Evolutionary conservation across 2,329 filamentous ascomycete species (phyloP).

Genomic region (Capronia coronata): DNA sequence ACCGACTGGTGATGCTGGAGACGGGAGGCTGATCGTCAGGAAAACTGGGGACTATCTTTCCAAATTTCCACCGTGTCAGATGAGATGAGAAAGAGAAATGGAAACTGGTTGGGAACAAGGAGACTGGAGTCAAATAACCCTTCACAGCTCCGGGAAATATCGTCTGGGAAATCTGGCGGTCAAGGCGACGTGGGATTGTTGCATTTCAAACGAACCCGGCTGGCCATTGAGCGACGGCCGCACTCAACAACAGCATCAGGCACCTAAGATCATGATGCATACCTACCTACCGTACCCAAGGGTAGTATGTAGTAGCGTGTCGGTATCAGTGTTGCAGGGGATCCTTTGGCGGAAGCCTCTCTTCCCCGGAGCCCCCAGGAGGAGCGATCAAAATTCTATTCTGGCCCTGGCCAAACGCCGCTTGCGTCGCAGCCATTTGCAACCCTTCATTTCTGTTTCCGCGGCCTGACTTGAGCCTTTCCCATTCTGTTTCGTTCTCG

Average conservation of each 20-base stretch:
- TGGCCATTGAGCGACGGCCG: not conserved
- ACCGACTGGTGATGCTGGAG: not conserved
- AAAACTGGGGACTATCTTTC: conserved; percentile 8
- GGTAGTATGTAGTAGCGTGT: no score
- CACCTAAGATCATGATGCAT: no score
- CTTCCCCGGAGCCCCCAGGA: conserved; percentile 23
- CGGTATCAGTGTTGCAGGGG: no score
- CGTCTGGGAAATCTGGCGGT: conserved; percentile 17
- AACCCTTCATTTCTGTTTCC: not conserved
- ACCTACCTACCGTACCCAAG: no score
- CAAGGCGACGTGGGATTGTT: conserved; percentile 26
- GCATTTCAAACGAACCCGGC: conserved; percentile 24
- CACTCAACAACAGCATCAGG: no score
- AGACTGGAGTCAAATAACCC: conserved; percentile 17
- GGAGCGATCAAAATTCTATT: not conserved
- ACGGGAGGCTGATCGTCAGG: not conserved
- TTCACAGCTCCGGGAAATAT: conserved; percentile 8
- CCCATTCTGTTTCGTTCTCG: not conserved
- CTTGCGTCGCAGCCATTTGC: conserved; percentile 10
- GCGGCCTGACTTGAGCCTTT: not conserved
- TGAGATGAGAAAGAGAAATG: conserved; percentile 1
- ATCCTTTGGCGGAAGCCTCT: not conserved
- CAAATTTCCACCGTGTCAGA: not conserved
- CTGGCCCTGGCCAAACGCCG: not conserved
- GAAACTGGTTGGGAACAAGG: not conserved